A percentile compares a stretch with the other conserved stretches of the same genome.
Conservation (phyloP, 441 rosid genomes). For the Erysimum cheiri region DNA sequence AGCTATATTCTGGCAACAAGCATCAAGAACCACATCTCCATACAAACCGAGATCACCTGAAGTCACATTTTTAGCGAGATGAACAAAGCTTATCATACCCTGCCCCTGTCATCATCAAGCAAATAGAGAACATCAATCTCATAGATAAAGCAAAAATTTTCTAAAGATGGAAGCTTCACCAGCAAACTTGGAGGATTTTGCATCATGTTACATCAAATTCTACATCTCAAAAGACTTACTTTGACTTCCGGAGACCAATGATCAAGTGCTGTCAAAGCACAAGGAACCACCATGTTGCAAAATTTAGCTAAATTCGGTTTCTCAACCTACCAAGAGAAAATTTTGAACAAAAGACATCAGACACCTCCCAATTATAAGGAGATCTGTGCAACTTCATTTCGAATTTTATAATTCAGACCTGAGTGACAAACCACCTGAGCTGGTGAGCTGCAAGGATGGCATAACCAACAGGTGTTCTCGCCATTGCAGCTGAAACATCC, state of each 20-base stretch:
- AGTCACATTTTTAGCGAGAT: constrained; percentile 69
- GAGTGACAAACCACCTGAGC: constrained; percentile 81
- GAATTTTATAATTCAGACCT: constrained; percentile 49
- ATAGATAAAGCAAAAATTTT: background rate
- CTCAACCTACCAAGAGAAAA: constrained; percentile 51
- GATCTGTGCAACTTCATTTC: background rate
- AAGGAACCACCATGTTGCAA: constrained; percentile 76
- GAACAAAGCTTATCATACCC: constrained; percentile 77
- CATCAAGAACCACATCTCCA: constrained; percentile 84
- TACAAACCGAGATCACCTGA: constrained; percentile 62
- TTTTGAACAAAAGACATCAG: constrained; percentile 5
- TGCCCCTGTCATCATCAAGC: constrained; percentile 68
- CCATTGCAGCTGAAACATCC: constrained; percentile 63
- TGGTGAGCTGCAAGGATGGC: constrained; percentile 78
- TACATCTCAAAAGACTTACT: constrained; percentile 49
- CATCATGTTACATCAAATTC: background rate
- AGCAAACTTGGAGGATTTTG: background rate
- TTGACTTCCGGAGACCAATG: constrained; percentile 93
- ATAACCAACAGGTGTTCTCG: constrained; percentile 71
- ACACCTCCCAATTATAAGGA: constrained; percentile 3
- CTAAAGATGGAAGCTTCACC: background rate
- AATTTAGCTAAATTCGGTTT: constrained; percentile 55
- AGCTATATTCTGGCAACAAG: constrained; percentile 86
- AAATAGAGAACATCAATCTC: constrained; percentile 27
- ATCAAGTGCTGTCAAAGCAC: constrained; percentile 88